Percentiles rank a stretch among this genome's conserved stretches.
These are phyloP conservation scores for Chaetomiaceae sp. DNA, from an alignment of 2,329 filamentous ascomycete species.

Conservation along the genomic window DNA sequence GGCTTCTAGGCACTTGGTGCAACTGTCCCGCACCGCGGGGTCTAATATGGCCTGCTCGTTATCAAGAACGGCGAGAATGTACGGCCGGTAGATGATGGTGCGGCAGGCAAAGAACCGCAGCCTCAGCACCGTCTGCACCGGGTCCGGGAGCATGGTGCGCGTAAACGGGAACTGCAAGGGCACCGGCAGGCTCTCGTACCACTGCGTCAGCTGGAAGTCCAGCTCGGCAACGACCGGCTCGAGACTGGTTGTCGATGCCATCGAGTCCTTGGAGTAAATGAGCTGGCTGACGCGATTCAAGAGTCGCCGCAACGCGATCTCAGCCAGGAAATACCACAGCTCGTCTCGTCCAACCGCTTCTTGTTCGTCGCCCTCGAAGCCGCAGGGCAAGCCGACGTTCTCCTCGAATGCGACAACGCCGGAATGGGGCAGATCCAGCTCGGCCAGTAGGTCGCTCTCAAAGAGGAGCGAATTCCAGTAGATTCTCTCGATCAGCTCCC, in stretches of 20 bases:
- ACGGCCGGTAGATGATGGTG: constrained; percentile 81
- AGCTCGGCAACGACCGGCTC: constrained; percentile 76
- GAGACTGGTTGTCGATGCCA: constrained; percentile 66
- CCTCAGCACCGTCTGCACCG: constrained; percentile 73
- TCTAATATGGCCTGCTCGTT: constrained; percentile 71
- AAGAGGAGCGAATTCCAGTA: constrained; percentile 83
- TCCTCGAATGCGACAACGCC: constrained; percentile 81
- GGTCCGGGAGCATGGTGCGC: constrained; percentile 61
- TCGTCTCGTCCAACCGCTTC: constrained; percentile 67
- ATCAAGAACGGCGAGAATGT: constrained; percentile 74
- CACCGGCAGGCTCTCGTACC: constrained; percentile 74
- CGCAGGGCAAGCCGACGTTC: constrained; percentile 70
- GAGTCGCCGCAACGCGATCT: constrained; percentile 72
- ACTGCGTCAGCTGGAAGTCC: constrained; percentile 77
- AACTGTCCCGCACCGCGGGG: constrained; percentile 69
- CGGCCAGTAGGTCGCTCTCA: constrained; percentile 74
- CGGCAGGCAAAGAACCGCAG: constrained; percentile 80
- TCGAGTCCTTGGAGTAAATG: constrained; percentile 70
- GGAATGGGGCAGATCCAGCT: constrained; percentile 76
- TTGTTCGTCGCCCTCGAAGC: constrained; percentile 67
- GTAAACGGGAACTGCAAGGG: constrained; percentile 75
- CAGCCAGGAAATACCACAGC: constrained; percentile 80
- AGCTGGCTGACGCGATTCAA: constrained; percentile 76
- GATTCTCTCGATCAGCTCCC: constrained; percentile 70
- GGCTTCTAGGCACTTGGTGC: constrained; percentile 76